phyloP scores from a whole-genome alignment of 2,329 filamentous ascomycete genomes.

The Tricladium varicosporioides region DNA sequence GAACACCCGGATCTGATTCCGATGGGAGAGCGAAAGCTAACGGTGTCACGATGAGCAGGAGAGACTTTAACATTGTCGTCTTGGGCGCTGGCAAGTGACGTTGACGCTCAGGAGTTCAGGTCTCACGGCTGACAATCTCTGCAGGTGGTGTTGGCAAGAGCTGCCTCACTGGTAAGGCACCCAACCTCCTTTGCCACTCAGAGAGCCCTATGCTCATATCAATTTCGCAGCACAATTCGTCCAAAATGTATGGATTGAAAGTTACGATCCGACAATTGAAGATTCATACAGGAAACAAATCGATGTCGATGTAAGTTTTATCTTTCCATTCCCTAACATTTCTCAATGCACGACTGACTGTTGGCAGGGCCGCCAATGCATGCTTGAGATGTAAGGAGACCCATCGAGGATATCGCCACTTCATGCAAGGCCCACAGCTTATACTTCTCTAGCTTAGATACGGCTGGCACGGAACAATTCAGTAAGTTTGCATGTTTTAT shows the following conservation, averaged over 20 bases:
- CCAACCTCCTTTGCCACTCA: conserved; percentile 15
- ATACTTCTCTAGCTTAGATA: conserved; percentile 54
- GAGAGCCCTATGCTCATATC: conserved; percentile 12
- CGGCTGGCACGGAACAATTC: conserved; percentile 74
- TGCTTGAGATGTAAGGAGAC: conserved; percentile 63
- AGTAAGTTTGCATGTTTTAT: conserved; percentile 49
- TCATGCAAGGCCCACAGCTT: conserved; percentile 10
- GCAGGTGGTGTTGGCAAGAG: conserved; percentile 72
- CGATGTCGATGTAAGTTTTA: conserved; percentile 64
- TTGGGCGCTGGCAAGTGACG: conserved; percentile 54
- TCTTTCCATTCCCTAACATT: not conserved
- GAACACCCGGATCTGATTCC: not conserved
- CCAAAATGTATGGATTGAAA: conserved; percentile 74
- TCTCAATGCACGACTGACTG: conserved; percentile 11
- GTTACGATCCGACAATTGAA: conserved; percentile 61
- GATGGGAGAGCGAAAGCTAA: conserved; percentile 4
- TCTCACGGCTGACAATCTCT: conserved; percentile 28
- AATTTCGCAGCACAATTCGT: conserved; percentile 64
- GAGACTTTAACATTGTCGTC: conserved; percentile 67
- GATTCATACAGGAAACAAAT: conserved; percentile 60
- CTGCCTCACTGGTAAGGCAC: conserved; percentile 64
- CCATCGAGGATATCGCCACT: not conserved
- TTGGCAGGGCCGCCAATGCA: conserved; percentile 64
- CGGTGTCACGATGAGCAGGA: conserved; percentile 35
- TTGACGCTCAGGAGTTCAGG: conserved; percentile 10